Percentiles rank a stretch among this genome's conserved stretches.
phyloP scores from a whole-genome alignment of 176 grass and related monocot genomes.

The Oryza australiensis region DNA sequence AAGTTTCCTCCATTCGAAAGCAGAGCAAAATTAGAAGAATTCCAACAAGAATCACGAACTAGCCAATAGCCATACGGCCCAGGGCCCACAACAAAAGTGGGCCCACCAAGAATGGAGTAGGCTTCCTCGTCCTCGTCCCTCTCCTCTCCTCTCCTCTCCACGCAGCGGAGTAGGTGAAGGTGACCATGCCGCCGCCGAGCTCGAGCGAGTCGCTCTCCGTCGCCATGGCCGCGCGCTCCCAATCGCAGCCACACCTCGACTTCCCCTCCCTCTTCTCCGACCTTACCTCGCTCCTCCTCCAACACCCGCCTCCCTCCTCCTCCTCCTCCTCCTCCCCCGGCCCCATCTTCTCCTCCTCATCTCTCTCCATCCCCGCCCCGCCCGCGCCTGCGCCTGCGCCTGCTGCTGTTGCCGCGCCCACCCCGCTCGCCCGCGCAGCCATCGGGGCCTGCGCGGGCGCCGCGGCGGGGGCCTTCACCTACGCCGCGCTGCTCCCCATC shows the following conservation, averaged over 20 bases:
- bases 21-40: not conserved
- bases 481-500: conserved; percentile 78
- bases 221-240: not conserved
- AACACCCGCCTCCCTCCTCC: not conserved
- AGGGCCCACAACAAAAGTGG: too few relatives aligned
- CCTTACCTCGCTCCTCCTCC: conserved; percentile 60
- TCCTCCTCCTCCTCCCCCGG: not conserved
- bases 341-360: conserved; percentile 45
- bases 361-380: conserved; percentile 41
- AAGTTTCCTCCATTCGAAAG: not conserved
- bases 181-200: conserved; percentile 23
- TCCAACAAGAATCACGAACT: not conserved
- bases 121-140: too few relatives aligned
- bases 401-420: conserved; percentile 12
- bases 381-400: not conserved
- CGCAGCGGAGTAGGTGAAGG: too few relatives aligned
- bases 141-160: too few relatives aligned
- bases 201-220: not conserved
- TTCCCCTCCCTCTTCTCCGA: conserved; percentile 58
- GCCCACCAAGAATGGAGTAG: too few relatives aligned
- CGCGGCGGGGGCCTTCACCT: conserved; percentile 83
- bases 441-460: conserved; percentile 79
- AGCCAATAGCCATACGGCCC: not conserved
- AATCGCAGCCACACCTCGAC: not conserved
- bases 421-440: conserved; percentile 58